Evolutionary conservation across 306 rosid species (phyloP).

Genomic region (Malus domestica): DNA sequence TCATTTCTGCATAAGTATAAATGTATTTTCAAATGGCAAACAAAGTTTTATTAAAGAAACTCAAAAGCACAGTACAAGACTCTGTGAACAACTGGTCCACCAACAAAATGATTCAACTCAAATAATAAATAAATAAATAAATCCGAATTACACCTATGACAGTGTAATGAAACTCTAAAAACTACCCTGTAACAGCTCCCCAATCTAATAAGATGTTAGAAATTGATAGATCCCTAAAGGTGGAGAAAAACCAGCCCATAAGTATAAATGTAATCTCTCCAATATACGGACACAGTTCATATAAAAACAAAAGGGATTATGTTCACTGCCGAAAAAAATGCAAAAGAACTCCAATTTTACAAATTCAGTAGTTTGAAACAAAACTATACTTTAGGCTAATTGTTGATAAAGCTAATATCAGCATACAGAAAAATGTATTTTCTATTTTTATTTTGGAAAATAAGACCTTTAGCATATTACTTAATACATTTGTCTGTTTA

Average conservation of each 20-base stretch:
- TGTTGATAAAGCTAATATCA: not conserved
- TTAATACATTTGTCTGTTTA: not conserved
- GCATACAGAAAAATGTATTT: not conserved
- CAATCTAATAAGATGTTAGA: not conserved
- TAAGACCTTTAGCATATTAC: not conserved
- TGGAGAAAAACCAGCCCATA: not conserved
- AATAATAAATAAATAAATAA: not conserved
- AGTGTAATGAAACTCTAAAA: not conserved
- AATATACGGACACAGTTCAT: conserved; percentile 11
- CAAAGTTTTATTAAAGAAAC: not conserved
- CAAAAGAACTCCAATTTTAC: not conserved
- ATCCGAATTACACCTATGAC: not conserved
- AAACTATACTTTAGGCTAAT: not conserved
- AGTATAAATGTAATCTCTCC: not conserved
- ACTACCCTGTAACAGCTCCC: not conserved
- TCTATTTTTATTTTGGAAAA: not conserved
- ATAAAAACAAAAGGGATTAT: not conserved
- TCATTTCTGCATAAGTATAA: not conserved
- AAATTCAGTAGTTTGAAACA: not conserved
- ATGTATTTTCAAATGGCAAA: not conserved
- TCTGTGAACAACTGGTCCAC: not conserved
- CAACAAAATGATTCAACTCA: not conserved
- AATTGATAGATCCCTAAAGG: not conserved
- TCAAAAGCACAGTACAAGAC: not conserved
- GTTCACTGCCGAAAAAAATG: not conserved